phyloP scores from a whole-genome alignment of 176 grass and related monocot species.

The Triticum turgidum region DNA sequence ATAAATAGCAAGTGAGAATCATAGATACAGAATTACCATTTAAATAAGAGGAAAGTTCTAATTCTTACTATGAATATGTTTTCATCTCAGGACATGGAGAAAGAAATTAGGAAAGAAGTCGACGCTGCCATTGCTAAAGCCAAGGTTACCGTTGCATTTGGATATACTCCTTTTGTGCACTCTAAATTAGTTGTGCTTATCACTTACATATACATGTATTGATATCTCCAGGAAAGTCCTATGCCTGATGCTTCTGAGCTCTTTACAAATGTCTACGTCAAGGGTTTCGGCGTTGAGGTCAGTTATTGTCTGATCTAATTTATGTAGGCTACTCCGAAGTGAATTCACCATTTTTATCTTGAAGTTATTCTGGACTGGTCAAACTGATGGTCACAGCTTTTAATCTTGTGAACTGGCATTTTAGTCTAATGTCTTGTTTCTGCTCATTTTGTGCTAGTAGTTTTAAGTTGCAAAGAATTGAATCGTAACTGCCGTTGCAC shows the following conservation, averaged over 20 bases:
- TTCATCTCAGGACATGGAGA: slow-evolving; percentile 72
- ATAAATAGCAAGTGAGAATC: background rate
- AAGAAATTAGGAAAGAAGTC: slow-evolving; percentile 88
- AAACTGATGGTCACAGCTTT: background rate
- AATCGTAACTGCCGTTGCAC: background rate
- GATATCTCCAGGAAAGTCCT: slow-evolving; percentile 67
- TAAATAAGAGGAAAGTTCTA: background rate
- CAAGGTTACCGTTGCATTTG: slow-evolving; percentile 55
- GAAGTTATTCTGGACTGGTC: background rate
- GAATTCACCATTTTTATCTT: background rate
- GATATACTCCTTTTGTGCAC: background rate
- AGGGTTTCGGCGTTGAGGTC: slow-evolving; percentile 83
- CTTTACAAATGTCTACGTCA: slow-evolving; percentile 81
- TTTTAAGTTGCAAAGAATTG: background rate
- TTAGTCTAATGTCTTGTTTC: background rate
- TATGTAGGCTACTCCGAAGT: background rate
- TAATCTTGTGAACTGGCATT: background rate
- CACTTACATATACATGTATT: slow-evolving; percentile 24
- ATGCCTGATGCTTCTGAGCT: slow-evolving; percentile 91
- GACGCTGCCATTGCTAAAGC: slow-evolving; percentile 87
- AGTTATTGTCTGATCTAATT: slow-evolving; percentile 18
- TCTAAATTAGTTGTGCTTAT: slow-evolving; percentile 31
- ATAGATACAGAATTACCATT: background rate
- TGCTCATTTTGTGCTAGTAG: background rate
- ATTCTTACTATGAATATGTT: slow-evolving; percentile 15